Evolutionary conservation across 371 early-diverging fungal genomes (phyloP).

Genomic region (Funneliformis caledonium): DNA sequence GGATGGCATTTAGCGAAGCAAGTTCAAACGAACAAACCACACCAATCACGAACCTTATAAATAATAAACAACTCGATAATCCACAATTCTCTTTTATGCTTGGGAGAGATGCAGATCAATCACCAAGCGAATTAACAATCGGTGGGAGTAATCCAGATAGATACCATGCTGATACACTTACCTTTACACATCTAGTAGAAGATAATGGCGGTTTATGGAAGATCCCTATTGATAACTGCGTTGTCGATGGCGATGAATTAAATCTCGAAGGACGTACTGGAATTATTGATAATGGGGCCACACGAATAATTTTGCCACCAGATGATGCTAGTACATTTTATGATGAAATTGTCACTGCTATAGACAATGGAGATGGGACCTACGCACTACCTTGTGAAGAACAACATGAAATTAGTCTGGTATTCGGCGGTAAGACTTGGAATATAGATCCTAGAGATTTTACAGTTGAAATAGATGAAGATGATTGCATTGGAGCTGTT

Average conservation of each 20-base stretch:
- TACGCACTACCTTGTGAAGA: constrained; percentile 52
- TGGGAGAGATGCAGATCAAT: constrained; percentile 42
- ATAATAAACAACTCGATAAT: constrained; percentile 46
- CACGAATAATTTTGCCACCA: constrained; percentile 42
- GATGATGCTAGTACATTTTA: constrained; percentile 46
- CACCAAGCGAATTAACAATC: constrained; percentile 45
- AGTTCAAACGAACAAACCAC: constrained; percentile 38
- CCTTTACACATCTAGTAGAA: constrained; percentile 31
- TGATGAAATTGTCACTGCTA: constrained; percentile 45
- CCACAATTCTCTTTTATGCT: constrained; percentile 42
- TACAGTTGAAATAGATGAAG: neutral
- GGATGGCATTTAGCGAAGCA: constrained; percentile 46
- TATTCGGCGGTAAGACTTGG: constrained; percentile 23
- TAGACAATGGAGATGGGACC: constrained; percentile 38
- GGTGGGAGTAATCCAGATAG: neutral
- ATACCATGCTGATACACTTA: neutral
- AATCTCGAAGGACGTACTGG: constrained; percentile 36
- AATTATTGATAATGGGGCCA: constrained; percentile 56
- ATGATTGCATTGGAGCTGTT: constrained; percentile 10
- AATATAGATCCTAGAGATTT: constrained; percentile 8
- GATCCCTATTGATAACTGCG: constrained; percentile 46
- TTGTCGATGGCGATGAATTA: constrained; percentile 40
- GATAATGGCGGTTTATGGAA: constrained; percentile 50
- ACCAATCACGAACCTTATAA: constrained; percentile 43
- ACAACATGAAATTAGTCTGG: constrained; percentile 18